A percentile compares a stretch with the other conserved stretches of the same genome.
phyloP scores from a whole-genome alignment of 371 early-diverging fungal species.

The Zychaea mexicana region DNA sequence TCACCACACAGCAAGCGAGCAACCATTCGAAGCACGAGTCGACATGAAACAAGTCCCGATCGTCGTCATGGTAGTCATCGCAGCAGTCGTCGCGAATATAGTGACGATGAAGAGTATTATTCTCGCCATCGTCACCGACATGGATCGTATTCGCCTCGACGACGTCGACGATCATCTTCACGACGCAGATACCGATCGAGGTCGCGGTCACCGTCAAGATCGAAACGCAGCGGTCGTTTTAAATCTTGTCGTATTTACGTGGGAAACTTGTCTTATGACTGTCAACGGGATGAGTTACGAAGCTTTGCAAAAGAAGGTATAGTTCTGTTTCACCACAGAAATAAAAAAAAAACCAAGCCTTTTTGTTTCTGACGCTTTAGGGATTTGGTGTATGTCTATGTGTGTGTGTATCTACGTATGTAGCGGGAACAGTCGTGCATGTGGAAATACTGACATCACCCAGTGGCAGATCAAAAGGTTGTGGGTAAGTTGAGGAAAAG shows the following conservation, averaged over 20 bases:
- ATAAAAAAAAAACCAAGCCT: neutral
- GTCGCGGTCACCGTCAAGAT: conserved; percentile 15
- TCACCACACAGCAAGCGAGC: neutral
- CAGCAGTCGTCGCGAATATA: neutral
- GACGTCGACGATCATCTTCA: conserved; percentile 12
- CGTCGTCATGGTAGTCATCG: neutral
- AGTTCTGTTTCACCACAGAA: neutral
- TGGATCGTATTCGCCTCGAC: conserved; percentile 7
- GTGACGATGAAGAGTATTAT: conserved; percentile 6
- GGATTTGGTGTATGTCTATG: neutral
- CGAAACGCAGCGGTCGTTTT: conserved; percentile 5
- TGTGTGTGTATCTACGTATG: neutral
- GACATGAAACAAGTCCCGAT: conserved; percentile 2
- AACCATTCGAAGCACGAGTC: neutral
- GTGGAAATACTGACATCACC: conserved; percentile 66
- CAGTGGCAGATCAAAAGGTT: conserved; percentile 68
- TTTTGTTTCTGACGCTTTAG: neutral
- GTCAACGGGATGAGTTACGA: conserved; percentile 65
- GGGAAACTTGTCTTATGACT: conserved; percentile 68
- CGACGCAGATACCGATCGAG: conserved; percentile 8
- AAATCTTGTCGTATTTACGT: conserved; percentile 60
- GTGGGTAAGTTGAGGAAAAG: conserved; percentile 36
- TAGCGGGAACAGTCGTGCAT: conserved; percentile 73
- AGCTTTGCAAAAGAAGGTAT: conserved; percentile 83
- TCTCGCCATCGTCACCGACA: conserved; percentile 5